Conservation (phyloP, 2,329 filamentous ascomycete species). For the Ceratocystis huliohia region DNA sequence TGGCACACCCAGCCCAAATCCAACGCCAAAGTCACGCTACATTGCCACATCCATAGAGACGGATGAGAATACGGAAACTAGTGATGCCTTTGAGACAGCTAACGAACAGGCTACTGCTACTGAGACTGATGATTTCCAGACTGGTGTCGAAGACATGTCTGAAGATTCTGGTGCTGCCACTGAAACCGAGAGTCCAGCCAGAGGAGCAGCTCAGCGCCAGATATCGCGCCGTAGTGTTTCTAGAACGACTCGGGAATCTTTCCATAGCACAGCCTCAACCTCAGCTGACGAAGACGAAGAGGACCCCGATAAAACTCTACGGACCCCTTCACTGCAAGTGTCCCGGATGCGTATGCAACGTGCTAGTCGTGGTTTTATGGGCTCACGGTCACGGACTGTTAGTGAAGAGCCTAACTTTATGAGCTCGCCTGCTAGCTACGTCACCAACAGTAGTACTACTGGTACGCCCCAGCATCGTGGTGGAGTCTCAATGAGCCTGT, state of each 20-base stretch:
- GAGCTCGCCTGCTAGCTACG: conserved; percentile 47
- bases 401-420: conserved; percentile 47
- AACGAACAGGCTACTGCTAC: conserved; percentile 59
- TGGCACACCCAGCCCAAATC: conserved; percentile 18
- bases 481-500: conserved; percentile 61
- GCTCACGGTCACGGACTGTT: conserved; percentile 46
- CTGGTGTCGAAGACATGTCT: conserved; percentile 61
- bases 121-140: conserved; percentile 91
- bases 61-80: conserved; percentile 51
- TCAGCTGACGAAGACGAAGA: conserved; percentile 60
- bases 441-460: conserved; percentile 34
- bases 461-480: conserved; percentile 37
- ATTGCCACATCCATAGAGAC: conserved; percentile 10
- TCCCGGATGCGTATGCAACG: conserved; percentile 57
- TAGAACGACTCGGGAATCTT: conserved; percentile 51
- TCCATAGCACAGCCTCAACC: conserved; percentile 78
- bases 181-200: conserved; percentile 60
- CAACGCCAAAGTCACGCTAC: conserved; percentile 1
- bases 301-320: conserved; percentile 40
- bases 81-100: conserved; percentile 52
- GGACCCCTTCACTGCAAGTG: conserved; percentile 49
- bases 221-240: conserved; percentile 33
- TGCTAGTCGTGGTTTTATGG: conserved; percentile 49
- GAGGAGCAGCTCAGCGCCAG: conserved; percentile 32
- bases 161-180: conserved; percentile 63